A percentile compares a stretch with the other conserved stretches of the same genome.
These are phyloP conservation scores for Juncus inflexus DNA, from an alignment of 176 grass and related monocot species.

Conservation along the genomic window DNA sequence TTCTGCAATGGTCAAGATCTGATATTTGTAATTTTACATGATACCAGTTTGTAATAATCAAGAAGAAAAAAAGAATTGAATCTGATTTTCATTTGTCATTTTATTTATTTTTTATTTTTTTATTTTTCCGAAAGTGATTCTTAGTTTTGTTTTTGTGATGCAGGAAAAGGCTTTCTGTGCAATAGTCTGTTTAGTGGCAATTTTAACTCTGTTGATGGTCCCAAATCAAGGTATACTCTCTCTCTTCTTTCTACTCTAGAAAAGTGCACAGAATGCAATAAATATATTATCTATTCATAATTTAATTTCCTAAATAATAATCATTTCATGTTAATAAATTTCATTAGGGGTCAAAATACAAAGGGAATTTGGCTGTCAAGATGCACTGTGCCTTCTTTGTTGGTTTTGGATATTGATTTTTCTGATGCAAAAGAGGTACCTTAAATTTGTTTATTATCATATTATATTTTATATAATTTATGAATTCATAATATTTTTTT, in stretches of 20 bases:
- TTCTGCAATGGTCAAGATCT: no score
- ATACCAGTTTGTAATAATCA: no score
- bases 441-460: background rate
- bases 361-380: constrained; percentile 40
- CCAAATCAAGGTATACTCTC: constrained; percentile 28
- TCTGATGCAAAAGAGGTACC: constrained; percentile 42
- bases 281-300: background rate
- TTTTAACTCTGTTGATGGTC: constrained; percentile 27
- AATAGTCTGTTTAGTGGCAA: constrained; percentile 32
- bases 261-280: no score
- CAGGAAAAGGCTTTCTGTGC: constrained; percentile 38
- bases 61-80: no score
- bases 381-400: constrained; percentile 20
- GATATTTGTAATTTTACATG: no score
- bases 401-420: constrained; percentile 41
- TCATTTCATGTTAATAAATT: background rate
- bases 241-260: background rate
- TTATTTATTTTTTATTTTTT: no score
- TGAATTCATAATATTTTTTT: constrained; percentile 12
- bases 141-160: no score
- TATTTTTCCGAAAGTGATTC: no score
- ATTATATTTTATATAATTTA: constrained; percentile 4
- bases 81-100: no score
- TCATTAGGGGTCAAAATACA: constrained; percentile 30
- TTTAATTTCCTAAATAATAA: background rate